These are phyloP conservation scores for Chlamydomonas sphaeroides DNA, from an alignment of 139 green algal genomes.

Conservation along the genomic window DNA sequence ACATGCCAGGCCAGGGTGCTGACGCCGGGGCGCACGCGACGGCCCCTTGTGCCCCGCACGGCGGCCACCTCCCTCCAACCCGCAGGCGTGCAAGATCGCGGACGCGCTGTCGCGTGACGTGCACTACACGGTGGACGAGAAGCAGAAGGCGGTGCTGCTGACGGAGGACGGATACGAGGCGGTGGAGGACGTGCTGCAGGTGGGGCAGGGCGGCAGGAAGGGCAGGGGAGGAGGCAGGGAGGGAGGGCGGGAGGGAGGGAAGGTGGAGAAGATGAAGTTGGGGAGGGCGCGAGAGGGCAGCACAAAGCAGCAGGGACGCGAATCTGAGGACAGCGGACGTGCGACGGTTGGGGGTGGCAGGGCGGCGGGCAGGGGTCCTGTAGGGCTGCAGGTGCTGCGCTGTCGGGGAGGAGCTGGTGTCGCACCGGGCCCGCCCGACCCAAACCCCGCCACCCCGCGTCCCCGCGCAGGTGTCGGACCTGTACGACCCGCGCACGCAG, in stretches of 20 bases:
- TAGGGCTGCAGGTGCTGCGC: too few species aligned
- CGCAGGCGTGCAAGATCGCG: conserved; percentile 85
- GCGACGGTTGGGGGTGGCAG: too few species aligned
- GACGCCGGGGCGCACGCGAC: too few species aligned
- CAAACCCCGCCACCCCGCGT: too few species aligned
- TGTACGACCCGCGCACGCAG: conserved; percentile 97
- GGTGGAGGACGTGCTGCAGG: conserved; percentile 93
- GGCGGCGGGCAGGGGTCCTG: too few species aligned
- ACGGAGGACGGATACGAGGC: conserved; percentile 99
- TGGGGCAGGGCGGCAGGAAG: neutral
- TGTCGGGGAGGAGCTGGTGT: too few species aligned
- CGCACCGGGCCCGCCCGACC: too few species aligned
- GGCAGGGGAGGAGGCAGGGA: neutral
- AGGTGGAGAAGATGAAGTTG: too few species aligned
- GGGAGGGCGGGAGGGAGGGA: neutral
- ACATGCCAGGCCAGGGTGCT: too few species aligned
- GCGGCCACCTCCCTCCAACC: neutral
- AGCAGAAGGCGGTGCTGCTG: conserved; percentile 96
- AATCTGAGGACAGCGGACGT: too few species aligned
- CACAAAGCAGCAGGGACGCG: too few species aligned
- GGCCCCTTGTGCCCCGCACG: neutral
- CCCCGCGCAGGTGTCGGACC: conserved; percentile 73
- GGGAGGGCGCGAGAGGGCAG: too few species aligned
- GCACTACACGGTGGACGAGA: conserved; percentile 99
- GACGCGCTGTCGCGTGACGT: conserved; percentile 81